Base-by-base conservation (phyloP, 441 rosid genomes). In the Gossypium gossypioides region DNA sequence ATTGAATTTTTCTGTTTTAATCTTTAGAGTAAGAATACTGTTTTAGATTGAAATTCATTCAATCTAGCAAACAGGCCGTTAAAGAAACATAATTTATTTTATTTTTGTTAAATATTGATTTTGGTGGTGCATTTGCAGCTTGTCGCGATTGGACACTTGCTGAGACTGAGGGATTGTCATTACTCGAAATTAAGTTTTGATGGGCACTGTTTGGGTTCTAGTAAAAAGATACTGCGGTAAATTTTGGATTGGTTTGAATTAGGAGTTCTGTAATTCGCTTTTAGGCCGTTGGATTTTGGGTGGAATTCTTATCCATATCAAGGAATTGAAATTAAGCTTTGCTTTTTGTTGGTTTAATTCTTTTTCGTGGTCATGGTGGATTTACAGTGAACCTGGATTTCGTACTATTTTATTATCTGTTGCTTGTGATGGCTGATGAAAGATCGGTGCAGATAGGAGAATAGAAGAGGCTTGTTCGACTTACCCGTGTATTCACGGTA, bases 111-210 rank as follows among this genome's bases (percentile, higher is more conserved):
- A 34, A 57, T 9, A n/a, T 73, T 48, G n/a, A 48, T 71, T 77
- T 44, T 69, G 60, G 58, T 78, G 73, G 71, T 78, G 82, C 74
- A 71, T 66, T 77, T 74, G 70, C 80, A 83, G 89, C 68, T 78
- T 81, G 78, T 80, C 79, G 79, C 54, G 71, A 68, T 61, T 84
- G 62, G 72, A 69, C 59, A 60, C 61, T 66, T 63, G 64, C 80
- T 22, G 6, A 69, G 62, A 73, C 59, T 78, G 10, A 22, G 54
- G 64, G 71, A 72, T 62, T 75, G 72, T 70, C 71, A 72, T 82
- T 72, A 19, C 68, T 72, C 61, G 52, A 48, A 67, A 67, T 67
- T 76, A 24, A 59, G 63, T 68, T 68, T 51, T 77, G 64, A 59
- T 78, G 72, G 46, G 57, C 78, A 56, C 25, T 44, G 62, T 69